A percentile compares a stretch with the other conserved stretches of the same genome.
Conservation (phyloP, 148 eudicot genomes). For the Amaranthus cruentus region DNA sequence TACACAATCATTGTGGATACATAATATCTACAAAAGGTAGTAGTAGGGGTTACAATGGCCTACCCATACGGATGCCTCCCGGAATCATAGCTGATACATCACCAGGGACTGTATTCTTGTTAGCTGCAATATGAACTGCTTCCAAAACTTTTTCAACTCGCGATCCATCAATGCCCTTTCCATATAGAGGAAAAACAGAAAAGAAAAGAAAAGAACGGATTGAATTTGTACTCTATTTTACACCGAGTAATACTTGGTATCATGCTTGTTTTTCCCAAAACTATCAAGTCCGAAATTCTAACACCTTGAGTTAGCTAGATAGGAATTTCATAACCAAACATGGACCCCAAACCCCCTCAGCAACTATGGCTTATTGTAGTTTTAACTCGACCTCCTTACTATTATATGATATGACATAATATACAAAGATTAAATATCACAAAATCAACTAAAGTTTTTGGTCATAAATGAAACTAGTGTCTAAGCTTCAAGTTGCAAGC, state of each 20-base stretch:
- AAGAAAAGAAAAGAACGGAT: background rate
- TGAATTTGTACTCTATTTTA: background rate
- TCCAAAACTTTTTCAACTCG: slow-evolving; percentile 98
- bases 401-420: no score
- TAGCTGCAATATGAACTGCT: slow-evolving; percentile 94
- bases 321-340: background rate
- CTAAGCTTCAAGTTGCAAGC: no score
- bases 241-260: background rate
- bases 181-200: background rate
- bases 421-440: no score
- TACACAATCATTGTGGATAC: background rate
- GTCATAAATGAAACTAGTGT: no score
- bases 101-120: slow-evolving; percentile 98
- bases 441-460: no score
- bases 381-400: no score
- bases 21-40: background rate
- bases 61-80: slow-evolving; percentile 99
- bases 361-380: no score
- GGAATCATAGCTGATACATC: slow-evolving; percentile 99
- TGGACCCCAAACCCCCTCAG: no score
- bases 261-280: background rate
- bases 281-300: background rate
- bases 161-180: slow-evolving; percentile 96
- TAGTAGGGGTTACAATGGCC: background rate
- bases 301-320: background rate